phyloP scores from a whole-genome alignment of 164 flowering plant species.

The Tetracentron sinense region DNA sequence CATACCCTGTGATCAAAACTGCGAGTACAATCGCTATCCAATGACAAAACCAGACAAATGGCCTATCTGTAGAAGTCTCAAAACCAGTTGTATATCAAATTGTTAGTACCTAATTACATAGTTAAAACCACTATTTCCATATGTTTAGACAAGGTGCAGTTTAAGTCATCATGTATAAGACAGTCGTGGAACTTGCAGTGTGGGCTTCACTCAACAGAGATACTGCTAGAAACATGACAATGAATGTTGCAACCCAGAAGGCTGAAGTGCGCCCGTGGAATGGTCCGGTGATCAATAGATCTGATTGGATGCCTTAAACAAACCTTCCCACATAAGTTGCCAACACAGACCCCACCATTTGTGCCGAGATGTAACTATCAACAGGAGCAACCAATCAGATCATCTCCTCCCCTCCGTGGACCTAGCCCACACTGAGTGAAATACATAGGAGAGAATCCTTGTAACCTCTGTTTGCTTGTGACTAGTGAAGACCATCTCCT shows the following conservation, averaged over 20 bases:
- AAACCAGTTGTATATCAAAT: not conserved
- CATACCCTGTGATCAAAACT: constrained; percentile 71
- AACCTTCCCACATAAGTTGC: constrained; percentile 50
- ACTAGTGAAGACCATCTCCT: no score
- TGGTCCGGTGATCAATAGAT: constrained; percentile 53
- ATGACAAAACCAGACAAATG: constrained; percentile 48
- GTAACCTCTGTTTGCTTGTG: no score
- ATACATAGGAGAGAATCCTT: no score
- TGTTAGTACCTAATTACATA: no score
- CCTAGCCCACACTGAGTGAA: no score
- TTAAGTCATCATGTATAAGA: not conserved
- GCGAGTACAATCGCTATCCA: constrained; percentile 66
- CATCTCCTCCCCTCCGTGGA: no score
- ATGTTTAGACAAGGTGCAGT: no score
- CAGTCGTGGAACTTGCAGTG: constrained; percentile 33
- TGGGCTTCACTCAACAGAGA: constrained; percentile 35
- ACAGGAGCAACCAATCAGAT: no score
- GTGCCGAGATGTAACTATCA: constrained; percentile 63
- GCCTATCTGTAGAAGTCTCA: constrained; percentile 37
- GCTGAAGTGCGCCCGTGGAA: constrained; percentile 45
- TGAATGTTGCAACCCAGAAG: constrained; percentile 64
- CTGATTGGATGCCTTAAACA: constrained; percentile 47
- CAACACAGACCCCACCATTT: constrained; percentile 49
- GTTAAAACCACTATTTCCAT: no score
- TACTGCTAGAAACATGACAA: constrained; percentile 58